These are phyloP conservation scores for Umbelopsis sp. DNA, from an alignment of 371 early-diverging fungal genomes.

Conservation along the genomic window DNA sequence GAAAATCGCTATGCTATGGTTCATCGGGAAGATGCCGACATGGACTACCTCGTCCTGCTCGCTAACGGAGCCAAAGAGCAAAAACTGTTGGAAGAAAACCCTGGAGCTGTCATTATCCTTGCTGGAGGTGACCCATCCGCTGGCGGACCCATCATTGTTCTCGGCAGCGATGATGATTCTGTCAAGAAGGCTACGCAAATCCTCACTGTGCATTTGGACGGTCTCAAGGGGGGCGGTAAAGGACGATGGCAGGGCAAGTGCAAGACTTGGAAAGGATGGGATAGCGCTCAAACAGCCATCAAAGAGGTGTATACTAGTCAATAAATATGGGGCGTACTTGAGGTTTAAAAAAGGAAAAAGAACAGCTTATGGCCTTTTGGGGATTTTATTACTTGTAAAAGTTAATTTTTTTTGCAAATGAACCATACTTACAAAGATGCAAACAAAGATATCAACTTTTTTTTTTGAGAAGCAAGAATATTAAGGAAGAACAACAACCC, in stretches of 20 bases:
- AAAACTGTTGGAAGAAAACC: slow-evolving; percentile 33
- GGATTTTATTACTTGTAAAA: too few relatives aligned
- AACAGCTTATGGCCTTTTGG: too few relatives aligned
- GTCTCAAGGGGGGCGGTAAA: slow-evolving; percentile 68
- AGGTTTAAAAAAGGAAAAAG: too few relatives aligned
- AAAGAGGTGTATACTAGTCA: background rate
- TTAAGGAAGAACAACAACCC: too few relatives aligned
- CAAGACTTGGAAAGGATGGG: slow-evolving; percentile 59
- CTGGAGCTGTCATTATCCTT: slow-evolving; percentile 40
- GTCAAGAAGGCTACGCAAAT: slow-evolving; percentile 51
- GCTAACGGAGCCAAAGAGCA: slow-evolving; percentile 38
- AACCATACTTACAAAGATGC: background rate
- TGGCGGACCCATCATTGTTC: slow-evolving; percentile 60
- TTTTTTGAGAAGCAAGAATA: too few relatives aligned
- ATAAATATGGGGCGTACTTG: background rate
- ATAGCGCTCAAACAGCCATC: slow-evolving; percentile 20
- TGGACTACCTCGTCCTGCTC: slow-evolving; percentile 55
- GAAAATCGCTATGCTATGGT: slow-evolving; percentile 30
- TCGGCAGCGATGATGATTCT: slow-evolving; percentile 44
- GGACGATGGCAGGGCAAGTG: slow-evolving; percentile 72
- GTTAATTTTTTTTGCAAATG: too few relatives aligned
- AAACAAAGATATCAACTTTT: background rate
- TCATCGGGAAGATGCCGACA: slow-evolving; percentile 67
- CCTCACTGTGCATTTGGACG: slow-evolving; percentile 35
- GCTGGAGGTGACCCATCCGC: slow-evolving; percentile 53